Evolutionary conservation across 2,329 filamentous ascomycete genomes (phyloP), one percentile per base, ranked within the genome.

Genomic region (Botryotinia convoluta): DNA sequence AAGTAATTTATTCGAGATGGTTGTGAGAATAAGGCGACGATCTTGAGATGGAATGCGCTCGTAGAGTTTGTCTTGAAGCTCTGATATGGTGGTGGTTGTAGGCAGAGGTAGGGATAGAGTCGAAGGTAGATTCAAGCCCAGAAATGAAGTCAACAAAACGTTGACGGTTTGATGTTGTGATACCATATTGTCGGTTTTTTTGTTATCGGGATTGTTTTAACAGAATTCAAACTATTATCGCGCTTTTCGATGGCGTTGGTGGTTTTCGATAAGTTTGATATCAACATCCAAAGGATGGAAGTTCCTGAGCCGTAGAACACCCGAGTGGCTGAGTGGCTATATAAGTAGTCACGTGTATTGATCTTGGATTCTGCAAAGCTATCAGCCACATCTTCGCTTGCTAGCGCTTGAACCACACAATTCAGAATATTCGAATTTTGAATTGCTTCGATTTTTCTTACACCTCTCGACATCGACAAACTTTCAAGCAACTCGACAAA

Each of bases 131-230:
- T 91, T 91, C 29, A 97, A 87, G 76, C 95, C 95, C 12, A 91
- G 87, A 80, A 98, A 95, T 75, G 92, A 93, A 78, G 93, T 91
- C 75, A 99, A 86, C 74, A 98, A 89, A 76, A 98, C 86, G 83
- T 97, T 97, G 81, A 97, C 84, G 57, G 85, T 88, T 75, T 82
- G 82, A 1, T 85, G 79, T 59, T 82, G 82, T 1, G 86, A 79
- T 57, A 85, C 84, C 90, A 93, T 93, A 22, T 48, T 78, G 35
- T 62, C 35, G 16, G 29, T 60, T n/a, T 18, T n/a, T 22, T 18
- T 22, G 26, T n/a, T n/a, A 54, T 42, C 26, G 12, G 12, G 8
- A 16, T 35, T 29, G 9, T 35, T 16, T 39, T 16, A 29, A 39
- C 39, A 22, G 3, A 29, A 39, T 51, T 67, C 2, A 12, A 37